Conservation (phyloP, 805 yeast species). For the Sugiyamaella mastotermitis region DNA sequence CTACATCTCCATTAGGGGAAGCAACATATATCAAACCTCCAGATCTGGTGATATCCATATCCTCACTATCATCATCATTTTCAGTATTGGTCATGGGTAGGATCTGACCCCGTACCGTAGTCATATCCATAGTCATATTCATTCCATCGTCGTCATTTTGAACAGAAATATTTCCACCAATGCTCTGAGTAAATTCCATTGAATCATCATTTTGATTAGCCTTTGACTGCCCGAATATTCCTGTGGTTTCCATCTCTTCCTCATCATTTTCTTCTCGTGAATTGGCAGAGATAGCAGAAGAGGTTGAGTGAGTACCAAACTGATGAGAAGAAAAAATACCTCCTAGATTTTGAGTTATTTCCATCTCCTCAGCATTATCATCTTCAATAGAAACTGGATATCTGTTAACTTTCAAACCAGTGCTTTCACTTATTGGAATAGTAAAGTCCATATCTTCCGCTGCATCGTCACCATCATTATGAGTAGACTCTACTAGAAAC, state of each 20-base stretch:
- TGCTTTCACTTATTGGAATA: neutral
- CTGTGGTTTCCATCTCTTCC: neutral
- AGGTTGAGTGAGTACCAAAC: too few species aligned
- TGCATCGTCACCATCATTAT: neutral
- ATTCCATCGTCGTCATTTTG: neutral
- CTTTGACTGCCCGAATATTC: neutral
- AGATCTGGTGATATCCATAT: too few species aligned
- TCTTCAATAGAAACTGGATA: neutral
- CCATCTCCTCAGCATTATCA: slow-evolving; percentile 1
- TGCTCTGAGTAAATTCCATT: slow-evolving; percentile 5
- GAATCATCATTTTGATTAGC: neutral
- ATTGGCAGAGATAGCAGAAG: too few species aligned
- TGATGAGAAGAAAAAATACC: too few species aligned
- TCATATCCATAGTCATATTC: neutral
- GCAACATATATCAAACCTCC: too few species aligned
- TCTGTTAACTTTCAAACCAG: neutral
- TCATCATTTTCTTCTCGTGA: too few species aligned
- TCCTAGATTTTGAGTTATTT: neutral
- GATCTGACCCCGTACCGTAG: too few species aligned
- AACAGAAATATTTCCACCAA: neutral
- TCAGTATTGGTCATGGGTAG: too few species aligned
- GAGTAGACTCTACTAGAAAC: neutral
- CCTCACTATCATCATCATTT: too few species aligned
- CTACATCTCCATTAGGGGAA: too few species aligned
- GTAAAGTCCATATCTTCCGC: neutral